phyloP scores from a whole-genome alignment of 1,284 basidiomycete genomes.

The Fomitopsis schrenkii region DNA sequence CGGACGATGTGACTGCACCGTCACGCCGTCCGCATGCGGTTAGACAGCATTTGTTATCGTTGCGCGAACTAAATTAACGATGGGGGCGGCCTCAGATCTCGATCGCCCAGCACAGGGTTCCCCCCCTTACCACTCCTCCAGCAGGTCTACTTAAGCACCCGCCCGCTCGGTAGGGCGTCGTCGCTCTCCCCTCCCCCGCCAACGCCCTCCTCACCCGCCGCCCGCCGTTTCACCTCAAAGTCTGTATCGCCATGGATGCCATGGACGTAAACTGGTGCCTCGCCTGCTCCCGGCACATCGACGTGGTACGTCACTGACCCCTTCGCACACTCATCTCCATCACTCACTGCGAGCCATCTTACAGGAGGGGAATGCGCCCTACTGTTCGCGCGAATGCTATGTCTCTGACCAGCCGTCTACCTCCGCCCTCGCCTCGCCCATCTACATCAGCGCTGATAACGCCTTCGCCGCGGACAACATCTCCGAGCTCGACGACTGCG shows the following conservation, averaged over 20 bases:
- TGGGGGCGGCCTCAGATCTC: neutral
- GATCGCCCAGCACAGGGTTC: neutral
- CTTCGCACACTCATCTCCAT: neutral
- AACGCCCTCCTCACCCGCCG: neutral
- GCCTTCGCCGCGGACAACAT: slow-evolving; percentile 11
- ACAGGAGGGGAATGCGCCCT: slow-evolving; percentile 44
- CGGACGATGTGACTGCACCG: neutral
- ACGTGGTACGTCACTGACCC: slow-evolving; percentile 34
- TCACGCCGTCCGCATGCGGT: neutral
- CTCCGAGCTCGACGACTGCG: slow-evolving; percentile 15
- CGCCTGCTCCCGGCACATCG: slow-evolving; percentile 48
- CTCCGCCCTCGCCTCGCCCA: slow-evolving; percentile 21
- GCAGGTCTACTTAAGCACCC: neutral
- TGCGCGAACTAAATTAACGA: slow-evolving; percentile 1
- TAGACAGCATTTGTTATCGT: neutral
- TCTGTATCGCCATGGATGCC: slow-evolving; percentile 6
- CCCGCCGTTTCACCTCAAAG: no score
- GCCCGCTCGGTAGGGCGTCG: neutral
- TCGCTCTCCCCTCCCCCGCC: neutral
- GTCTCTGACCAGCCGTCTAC: slow-evolving; percentile 16
- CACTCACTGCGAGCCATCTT: slow-evolving; percentile 8
- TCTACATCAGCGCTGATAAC: slow-evolving; percentile 13
- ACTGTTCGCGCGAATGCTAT: slow-evolving; percentile 53
- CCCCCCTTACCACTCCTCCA: neutral
- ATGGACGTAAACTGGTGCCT: slow-evolving; percentile 72